phyloP scores from a whole-genome alignment of 2,329 filamentous ascomycete genomes.

The Aspergillus glaucus region DNA sequence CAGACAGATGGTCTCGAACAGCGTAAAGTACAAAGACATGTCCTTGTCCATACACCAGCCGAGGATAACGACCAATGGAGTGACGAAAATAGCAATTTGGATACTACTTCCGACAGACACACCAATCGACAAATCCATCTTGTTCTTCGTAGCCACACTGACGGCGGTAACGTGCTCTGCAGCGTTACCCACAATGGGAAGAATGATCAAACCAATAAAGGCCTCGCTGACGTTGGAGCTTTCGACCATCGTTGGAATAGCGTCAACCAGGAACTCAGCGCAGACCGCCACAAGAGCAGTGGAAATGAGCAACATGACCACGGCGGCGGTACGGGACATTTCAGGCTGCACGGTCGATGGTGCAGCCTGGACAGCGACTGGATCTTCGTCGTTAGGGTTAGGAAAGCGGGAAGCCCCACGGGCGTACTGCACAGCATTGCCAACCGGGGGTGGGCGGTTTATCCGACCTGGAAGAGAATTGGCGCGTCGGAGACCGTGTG shows the following conservation, averaged over 20 bases:
- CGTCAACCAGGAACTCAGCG: slow-evolving; percentile 67
- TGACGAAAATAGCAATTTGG: slow-evolving; percentile 69
- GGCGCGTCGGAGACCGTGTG: slow-evolving; percentile 21
- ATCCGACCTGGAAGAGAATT: slow-evolving; percentile 26
- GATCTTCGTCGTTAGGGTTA: slow-evolving; percentile 10
- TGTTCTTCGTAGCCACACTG: slow-evolving; percentile 73
- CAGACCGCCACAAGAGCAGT: slow-evolving; percentile 56
- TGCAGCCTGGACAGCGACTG: slow-evolving; percentile 6
- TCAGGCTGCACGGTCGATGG: slow-evolving; percentile 15
- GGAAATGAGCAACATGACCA: slow-evolving; percentile 50
- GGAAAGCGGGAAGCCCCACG: slow-evolving; percentile 26
- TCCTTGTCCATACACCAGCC: slow-evolving; percentile 70
- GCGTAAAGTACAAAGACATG: slow-evolving; percentile 60
- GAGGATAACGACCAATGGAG: slow-evolving; percentile 68
- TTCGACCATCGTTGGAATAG: slow-evolving; percentile 62
- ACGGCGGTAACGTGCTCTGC: slow-evolving; percentile 77
- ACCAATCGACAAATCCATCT: slow-evolving; percentile 77
- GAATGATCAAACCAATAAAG: slow-evolving; percentile 72
- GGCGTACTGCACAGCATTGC: slow-evolving; percentile 30
- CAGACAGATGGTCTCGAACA: slow-evolving; percentile 61
- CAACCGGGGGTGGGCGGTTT: slow-evolving; percentile 20
- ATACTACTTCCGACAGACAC: slow-evolving; percentile 75
- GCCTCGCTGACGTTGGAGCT: slow-evolving; percentile 59
- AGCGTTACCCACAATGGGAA: slow-evolving; percentile 78
- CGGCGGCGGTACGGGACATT: slow-evolving; percentile 53